A percentile compares a stretch with the other conserved stretches of the same genome.
These are phyloP conservation scores for Trichoderma gracile DNA, from an alignment of 2,329 filamentous ascomycete genomes.

Conservation along the genomic window DNA sequence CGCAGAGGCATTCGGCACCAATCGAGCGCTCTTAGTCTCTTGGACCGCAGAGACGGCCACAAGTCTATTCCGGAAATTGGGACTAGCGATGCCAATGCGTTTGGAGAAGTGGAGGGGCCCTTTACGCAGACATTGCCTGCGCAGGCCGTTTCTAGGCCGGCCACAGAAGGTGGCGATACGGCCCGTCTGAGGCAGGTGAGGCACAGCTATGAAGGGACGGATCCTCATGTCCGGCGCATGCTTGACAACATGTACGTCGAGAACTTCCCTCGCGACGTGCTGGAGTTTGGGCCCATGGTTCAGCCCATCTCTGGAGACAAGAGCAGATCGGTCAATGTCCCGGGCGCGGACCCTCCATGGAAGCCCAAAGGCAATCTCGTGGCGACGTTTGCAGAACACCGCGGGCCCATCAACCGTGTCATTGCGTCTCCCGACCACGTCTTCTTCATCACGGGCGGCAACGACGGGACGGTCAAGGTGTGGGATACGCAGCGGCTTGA, in stretches of 20 bases:
- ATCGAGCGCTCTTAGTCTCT: conserved; percentile 59
- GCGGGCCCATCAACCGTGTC: conserved; percentile 77
- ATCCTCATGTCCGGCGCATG: conserved; percentile 67
- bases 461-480: conserved; percentile 86
- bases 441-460: conserved; percentile 92
- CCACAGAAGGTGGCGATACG: conserved; percentile 35
- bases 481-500: conserved; percentile 93
- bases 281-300: conserved; percentile 78
- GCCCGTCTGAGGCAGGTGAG: conserved; percentile 52
- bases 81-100: conserved; percentile 60
- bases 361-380: conserved; percentile 80
- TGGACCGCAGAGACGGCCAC: conserved; percentile 60
- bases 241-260: conserved; percentile 82
- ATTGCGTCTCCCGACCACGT: conserved; percentile 83
- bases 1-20: conserved; percentile 56
- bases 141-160: conserved; percentile 31
- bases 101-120: conserved; percentile 61
- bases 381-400: conserved; percentile 86
- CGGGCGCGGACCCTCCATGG: conserved; percentile 60
- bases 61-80: conserved; percentile 61
- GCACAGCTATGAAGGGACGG: conserved; percentile 84
- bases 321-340: conserved; percentile 51
- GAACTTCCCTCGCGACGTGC: conserved; percentile 65
- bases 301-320: conserved; percentile 64
- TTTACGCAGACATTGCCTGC: conserved; percentile 43